Base-by-base conservation (phyloP, 768 basidiomycete species). In the Termitomyces sp. region DNA sequence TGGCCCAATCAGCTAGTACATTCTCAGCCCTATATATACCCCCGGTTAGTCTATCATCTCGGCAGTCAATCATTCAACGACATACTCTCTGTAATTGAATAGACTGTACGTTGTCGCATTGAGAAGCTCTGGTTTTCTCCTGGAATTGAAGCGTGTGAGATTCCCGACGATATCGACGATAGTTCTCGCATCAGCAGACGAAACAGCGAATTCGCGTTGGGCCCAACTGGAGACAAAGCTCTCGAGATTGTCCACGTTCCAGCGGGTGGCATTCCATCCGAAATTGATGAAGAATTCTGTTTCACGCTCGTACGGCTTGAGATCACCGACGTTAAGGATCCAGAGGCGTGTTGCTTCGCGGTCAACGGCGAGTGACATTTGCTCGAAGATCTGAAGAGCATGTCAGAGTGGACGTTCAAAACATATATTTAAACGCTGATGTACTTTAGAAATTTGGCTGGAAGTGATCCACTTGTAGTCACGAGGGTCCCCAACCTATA, bases 311-410 rank as follows among this genome's bases (percentile, higher is more conserved):
- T 85, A 85, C 2, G 86, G 87, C 67, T 89, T 89, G 53, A 90
- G 70, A 63, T 89, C 87, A 16, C 88, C 88, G 55, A 90, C 87
- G 66, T 89, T 90, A 55, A 90, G 69, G 45, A 90, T 79, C 86
- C 86, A 88, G 47, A 90, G 71, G 16, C 75, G 75, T 13, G 74
- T 79, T 8, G 85, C 85, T 28, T 83, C 73, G 28, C 83, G 80
- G 18, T 81, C 79, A 13, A 82, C 75, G 0, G 86, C 84, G 22
- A 87, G 73, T 24, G 84, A 83, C 78, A 90, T 79, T 73, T 88
- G 86, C 61, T 90, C 85, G 68, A 80, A 83, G 7, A 81, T 76
- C 81, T 82, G 53, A 6, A 30, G 22, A 32, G 8, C 6, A 20
- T 18, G 28, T 48, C 22, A 35, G 18, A 33, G 26, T n/a, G 18